Percentiles rank a stretch among this genome's conserved stretches.
Evolutionary conservation across 495 filamentous ascomycete genomes (phyloP).

Genomic region (Aspergillus ellipticus): DNA sequence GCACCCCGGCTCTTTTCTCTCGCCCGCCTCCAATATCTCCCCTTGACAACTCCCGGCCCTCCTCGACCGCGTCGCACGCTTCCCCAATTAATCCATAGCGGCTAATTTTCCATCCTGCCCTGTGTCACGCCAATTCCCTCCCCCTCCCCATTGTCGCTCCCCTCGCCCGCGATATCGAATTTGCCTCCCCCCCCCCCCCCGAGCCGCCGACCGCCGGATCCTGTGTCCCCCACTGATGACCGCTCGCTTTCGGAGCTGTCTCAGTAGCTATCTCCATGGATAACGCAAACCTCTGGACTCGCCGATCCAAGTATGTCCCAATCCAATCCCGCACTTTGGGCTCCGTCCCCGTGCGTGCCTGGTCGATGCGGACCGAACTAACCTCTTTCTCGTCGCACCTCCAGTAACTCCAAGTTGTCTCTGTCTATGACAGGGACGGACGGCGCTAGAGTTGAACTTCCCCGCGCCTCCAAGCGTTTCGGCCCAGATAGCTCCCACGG

Average conservation of each 20-base stretch:
- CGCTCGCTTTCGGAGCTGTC: slow-evolving; percentile 40
- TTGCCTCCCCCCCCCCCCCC: slow-evolving; percentile 1
- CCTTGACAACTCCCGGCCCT: slow-evolving; percentile 14
- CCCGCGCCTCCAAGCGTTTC: slow-evolving; percentile 71
- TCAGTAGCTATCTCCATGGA: slow-evolving; percentile 51
- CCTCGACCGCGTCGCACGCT: slow-evolving; percentile 4
- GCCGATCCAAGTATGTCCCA: slow-evolving; percentile 76
- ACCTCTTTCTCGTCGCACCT: slow-evolving; percentile 11
- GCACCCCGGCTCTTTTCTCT: slow-evolving; percentile 25
- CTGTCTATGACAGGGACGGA: slow-evolving; percentile 68
- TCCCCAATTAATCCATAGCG: slow-evolving; percentile 9
- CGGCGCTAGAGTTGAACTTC: slow-evolving; percentile 56
- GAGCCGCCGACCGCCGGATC: neutral
- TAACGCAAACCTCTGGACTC: slow-evolving; percentile 79
- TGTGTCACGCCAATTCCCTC: neutral
- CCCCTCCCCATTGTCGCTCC: slow-evolving; percentile 8
- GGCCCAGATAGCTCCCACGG: slow-evolving; percentile 75
- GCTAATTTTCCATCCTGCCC: slow-evolving; percentile 6
- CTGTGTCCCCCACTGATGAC: slow-evolving; percentile 27
- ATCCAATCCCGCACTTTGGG: slow-evolving; percentile 15
- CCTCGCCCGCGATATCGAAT: slow-evolving; percentile 4
- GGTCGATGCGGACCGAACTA: neutral
- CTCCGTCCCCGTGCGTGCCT: neutral
- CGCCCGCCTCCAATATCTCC: slow-evolving; percentile 12
- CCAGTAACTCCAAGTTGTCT: slow-evolving; percentile 82